Evolutionary conservation across 2,329 filamentous ascomycete species (phyloP), one percentile per base, ranked within the genome.

Genomic region (Bipolaris victoriae): DNA sequence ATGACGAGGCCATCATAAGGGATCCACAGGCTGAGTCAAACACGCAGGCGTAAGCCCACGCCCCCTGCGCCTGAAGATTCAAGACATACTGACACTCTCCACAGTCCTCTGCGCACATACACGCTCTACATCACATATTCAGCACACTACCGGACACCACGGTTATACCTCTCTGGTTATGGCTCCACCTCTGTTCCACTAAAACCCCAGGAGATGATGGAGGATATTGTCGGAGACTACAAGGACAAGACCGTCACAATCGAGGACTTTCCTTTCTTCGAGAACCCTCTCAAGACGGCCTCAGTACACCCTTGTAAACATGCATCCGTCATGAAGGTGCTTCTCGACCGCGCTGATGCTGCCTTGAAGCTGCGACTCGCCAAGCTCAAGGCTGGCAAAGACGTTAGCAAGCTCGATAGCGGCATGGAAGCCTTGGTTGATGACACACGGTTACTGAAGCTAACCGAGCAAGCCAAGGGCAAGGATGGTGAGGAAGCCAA

Each of bases 61-160:
- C 43, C 13, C 29, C 15, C n/a, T 33, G 11, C 6, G 43, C 26
- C 5, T 7, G 18, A 13, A 16, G 11, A 29, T 24, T 35, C 29
- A 7, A 26, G 39, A 22, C 37, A 24, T 26, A 53, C 71, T 74
- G 41, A 70, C 52, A 16, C 9, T 13, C 11, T 16, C 4, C 20
- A 50, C 64, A 96, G 91, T 55, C 88, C 90, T 52, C 85, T 91
- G 49, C 90, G 95, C 66, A 96, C 91, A n/a, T 99, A 99, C 78
- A 97, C 90, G 43, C 89, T 99, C 65, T 99, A 99, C 83, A 98
- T 99, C 72, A 95, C 92, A 79, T 99, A 99, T 81, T 91, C 93
- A 4, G 90, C 93, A 36, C 97, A 96, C 82, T 99, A 98, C 80
- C 90, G 92, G 67, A 98, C 95, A 3, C 95, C 95, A 0, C 91